Conservation (phyloP, 2,329 filamentous ascomycete species). For the Penicillium decumbens region DNA sequence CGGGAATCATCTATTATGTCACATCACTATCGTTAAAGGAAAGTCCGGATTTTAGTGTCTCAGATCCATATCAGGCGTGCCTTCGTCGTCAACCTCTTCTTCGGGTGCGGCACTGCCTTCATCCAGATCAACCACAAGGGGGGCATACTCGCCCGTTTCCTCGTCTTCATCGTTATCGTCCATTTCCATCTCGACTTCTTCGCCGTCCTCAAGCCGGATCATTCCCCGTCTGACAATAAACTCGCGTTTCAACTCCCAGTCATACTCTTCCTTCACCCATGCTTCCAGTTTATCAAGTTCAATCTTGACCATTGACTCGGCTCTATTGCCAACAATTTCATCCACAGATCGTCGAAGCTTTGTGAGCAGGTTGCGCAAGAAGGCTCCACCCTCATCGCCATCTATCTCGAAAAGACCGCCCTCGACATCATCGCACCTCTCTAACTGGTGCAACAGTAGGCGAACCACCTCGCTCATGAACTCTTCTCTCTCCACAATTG, state of each 20-base stretch:
- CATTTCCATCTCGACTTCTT: constrained; percentile 57
- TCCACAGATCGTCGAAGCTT: constrained; percentile 52
- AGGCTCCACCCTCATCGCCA: constrained; percentile 48
- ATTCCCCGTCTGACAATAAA: constrained; percentile 54
- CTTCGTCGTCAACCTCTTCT: background rate
- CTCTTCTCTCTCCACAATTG: constrained; percentile 45
- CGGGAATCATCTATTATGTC: background rate
- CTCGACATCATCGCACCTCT: constrained; percentile 56
- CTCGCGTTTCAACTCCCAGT: constrained; percentile 54
- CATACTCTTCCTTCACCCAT: constrained; percentile 52
- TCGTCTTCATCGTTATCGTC: constrained; percentile 60
- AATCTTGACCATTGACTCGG: constrained; percentile 43
- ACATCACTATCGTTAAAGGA: background rate
- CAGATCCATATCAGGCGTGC: constrained; percentile 6
- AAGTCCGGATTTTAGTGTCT: constrained; percentile 4
- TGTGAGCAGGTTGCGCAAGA: constrained; percentile 51
- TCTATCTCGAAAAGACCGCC: constrained; percentile 58
- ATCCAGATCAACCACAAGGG: constrained; percentile 53
- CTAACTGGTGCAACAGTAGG: constrained; percentile 50
- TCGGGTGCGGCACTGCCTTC: constrained; percentile 8
- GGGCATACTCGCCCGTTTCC: constrained; percentile 61
- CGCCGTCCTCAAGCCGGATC: constrained; percentile 59
- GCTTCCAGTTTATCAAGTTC: constrained; percentile 54
- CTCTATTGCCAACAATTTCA: constrained; percentile 35
- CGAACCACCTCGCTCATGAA: constrained; percentile 52